These are phyloP conservation scores for Pyrenophora graminea DNA, from an alignment of 2,329 filamentous ascomycete genomes.

Conservation along the genomic window DNA sequence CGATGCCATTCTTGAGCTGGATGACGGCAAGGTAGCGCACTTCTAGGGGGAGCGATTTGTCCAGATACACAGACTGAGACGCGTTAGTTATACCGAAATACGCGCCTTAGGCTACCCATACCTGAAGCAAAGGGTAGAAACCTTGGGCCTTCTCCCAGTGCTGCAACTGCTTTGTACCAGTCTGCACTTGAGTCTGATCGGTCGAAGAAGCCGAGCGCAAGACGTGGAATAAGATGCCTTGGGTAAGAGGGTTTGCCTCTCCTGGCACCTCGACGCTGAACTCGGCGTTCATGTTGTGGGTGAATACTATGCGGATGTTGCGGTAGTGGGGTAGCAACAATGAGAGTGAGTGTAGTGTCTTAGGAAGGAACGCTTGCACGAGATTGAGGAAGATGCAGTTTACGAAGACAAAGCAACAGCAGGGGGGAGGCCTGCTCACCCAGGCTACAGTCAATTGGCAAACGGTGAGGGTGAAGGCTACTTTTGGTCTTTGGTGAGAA, in stretches of 20 bases:
- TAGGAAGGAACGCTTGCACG: not conserved
- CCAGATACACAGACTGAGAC: conserved; percentile 74
- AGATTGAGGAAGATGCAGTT: not conserved
- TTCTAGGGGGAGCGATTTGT: conserved; percentile 74
- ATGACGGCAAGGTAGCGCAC: conserved; percentile 89
- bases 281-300: conserved; percentile 35
- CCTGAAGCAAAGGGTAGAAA: conserved; percentile 56
- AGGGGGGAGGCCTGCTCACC: conserved; percentile 34
- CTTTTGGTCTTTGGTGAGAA: conserved; percentile 6
- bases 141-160: conserved; percentile 54
- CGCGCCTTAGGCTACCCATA: conserved; percentile 8
- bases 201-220: conserved; percentile 54
- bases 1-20: conserved; percentile 94
- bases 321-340: conserved; percentile 21
- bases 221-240: conserved; percentile 53
- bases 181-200: conserved; percentile 55
- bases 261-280: conserved; percentile 69
- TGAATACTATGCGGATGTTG: not conserved
- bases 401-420: not conserved
- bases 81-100: conserved; percentile 11
- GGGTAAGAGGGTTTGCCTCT: conserved; percentile 68
- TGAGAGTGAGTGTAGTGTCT: not conserved
- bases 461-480: conserved; percentile 19
- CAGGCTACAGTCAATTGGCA: conserved; percentile 19
- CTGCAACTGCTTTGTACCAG: conserved; percentile 57